Evolutionary conservation across 306 rosid species (phyloP), one percentile per base, ranked within the genome.

Genomic region (Hippophae rhamnoides): DNA sequence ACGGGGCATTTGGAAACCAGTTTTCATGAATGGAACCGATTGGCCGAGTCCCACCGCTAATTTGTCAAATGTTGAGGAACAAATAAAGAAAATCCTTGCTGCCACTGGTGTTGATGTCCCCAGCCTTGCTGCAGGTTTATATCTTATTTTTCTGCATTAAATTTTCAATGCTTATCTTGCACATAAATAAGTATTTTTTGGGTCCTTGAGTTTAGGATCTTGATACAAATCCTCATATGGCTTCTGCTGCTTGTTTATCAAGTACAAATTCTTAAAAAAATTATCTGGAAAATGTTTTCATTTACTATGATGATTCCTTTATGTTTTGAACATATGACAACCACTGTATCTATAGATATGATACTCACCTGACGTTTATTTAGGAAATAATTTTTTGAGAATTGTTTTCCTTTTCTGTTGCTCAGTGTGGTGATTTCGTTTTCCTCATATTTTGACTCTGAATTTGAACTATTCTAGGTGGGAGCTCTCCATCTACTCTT

Each of bases 1-100:
- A 62, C 75, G 96, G 8, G 90, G 95, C 47, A 79, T 92, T 65
- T 92, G 95, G 99, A 92, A 88, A 73, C 88, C 88, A 49, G 97
- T 60, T 65, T 81, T 78, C 69, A 92, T 92, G 99, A 92, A 92
- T 60, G 99, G 99, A 80, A 82, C 96, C 1, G 99, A 92, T 69
- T 92, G 99, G 99, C 99, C 99, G 12, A 92, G 99, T 66, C 99
- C 97, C 2, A 94, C 95, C 43, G 88, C 87, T 62, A 92, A 88
- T 74, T 80, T 92, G 59, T 75, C 74, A 61, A 74, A 82, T 50
- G 95, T 92, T 26, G 97, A 92, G 82, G 94, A 82, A 70, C 97
- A 88, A 72, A 86, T 92, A 54, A 92, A 74, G 74, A 88, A 84
- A 80, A 86, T 92, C 70, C 79, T 92, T 69, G 99, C 95, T 66